These are phyloP conservation scores for Trichoderma gamsii DNA, from an alignment of 495 filamentous ascomycete genomes.

Conservation along the genomic window DNA sequence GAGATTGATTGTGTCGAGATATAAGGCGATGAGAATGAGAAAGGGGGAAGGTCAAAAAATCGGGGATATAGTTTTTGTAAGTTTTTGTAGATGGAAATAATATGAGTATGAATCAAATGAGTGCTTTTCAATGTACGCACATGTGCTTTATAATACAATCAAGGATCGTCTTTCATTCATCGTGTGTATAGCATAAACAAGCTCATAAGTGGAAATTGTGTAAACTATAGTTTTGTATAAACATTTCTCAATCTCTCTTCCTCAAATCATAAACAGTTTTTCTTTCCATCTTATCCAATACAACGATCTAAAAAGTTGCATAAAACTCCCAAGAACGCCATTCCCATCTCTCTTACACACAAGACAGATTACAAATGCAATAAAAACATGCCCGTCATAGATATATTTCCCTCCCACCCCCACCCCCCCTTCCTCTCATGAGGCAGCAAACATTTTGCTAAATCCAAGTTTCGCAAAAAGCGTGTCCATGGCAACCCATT, in stretches of 20 bases:
- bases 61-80: not conserved
- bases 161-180: not conserved
- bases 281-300: too few species aligned
- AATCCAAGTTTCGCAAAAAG: constrained; percentile 63
- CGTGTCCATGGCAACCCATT: constrained; percentile 94
- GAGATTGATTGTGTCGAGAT: not conserved
- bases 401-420: not conserved
- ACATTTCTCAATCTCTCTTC: too few species aligned
- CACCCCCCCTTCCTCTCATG: not conserved
- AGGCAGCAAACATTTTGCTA: constrained; percentile 6
- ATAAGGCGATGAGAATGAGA: not conserved
- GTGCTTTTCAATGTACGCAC: not conserved
- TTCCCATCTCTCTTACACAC: too few species aligned
- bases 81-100: not conserved
- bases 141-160: not conserved
- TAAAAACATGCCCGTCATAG: not conserved
- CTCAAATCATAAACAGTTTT: too few species aligned
- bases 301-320: too few species aligned
- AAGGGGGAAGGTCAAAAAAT: not conserved
- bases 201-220: too few species aligned
- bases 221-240: too few species aligned
- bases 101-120: not conserved
- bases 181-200: too few species aligned
- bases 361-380: not conserved
- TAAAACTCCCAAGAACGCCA: too few species aligned